Conservation (phyloP, 2,329 filamentous ascomycete species). For the Lasiodiplodia sp. region DNA sequence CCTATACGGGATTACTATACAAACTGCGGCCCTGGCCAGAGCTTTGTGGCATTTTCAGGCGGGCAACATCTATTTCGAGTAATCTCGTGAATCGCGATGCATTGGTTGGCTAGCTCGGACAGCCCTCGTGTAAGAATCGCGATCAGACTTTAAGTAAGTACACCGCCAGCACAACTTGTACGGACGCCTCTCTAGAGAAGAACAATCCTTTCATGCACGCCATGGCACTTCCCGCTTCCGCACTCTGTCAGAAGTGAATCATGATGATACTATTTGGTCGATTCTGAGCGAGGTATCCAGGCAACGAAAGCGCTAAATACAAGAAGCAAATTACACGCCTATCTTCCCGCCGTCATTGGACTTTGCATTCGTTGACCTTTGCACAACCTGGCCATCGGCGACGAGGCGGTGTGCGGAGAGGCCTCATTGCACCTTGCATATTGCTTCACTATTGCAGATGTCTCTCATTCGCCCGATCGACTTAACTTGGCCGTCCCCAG, state of each 20-base stretch:
- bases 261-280: not conserved
- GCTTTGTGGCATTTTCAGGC: not conserved
- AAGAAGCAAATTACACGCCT: not conserved
- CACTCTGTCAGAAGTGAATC: not conserved
- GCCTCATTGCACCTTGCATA: not conserved
- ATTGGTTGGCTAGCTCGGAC: not conserved
- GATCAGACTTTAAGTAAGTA: not conserved
- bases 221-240: not conserved
- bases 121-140: slow-evolving; percentile 1
- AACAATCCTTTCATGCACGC: not conserved
- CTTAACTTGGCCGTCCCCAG: not conserved
- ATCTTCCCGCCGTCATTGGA: not conserved
- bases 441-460: not conserved
- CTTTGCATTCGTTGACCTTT: not conserved
- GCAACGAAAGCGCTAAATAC: not conserved
- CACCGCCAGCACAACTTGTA: not conserved
- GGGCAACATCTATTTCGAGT: not conserved
- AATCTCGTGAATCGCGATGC: not conserved
- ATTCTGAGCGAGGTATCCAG: not conserved
- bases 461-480: not conserved
- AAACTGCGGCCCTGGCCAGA: not conserved
- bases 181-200: no score
- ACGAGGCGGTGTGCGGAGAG: slow-evolving; percentile 9
- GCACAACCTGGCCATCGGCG: not conserved
- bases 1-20: not conserved